These are phyloP conservation scores for Lophium mytilinum DNA, from an alignment of 495 filamentous ascomycete genomes.

Conservation along the genomic window DNA sequence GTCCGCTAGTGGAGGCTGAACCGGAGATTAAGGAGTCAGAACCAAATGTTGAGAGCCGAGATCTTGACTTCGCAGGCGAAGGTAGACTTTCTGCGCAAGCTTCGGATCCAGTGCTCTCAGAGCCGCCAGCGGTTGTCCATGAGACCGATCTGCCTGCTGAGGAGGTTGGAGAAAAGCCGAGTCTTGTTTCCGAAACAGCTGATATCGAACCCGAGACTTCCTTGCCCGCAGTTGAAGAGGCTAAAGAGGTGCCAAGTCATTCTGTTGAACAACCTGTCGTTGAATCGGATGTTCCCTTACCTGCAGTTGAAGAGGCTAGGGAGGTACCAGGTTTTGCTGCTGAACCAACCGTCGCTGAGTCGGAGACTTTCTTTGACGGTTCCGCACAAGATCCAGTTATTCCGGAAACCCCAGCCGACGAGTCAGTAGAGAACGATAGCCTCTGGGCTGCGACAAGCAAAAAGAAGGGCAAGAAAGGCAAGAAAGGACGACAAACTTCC, in stretches of 20 bases:
- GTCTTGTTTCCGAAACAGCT: neutral
- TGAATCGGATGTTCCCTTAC: no score
- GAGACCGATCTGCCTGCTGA: neutral
- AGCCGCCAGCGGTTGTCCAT: neutral
- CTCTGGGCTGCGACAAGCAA: neutral
- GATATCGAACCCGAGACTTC: neutral
- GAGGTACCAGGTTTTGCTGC: neutral
- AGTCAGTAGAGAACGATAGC: neutral
- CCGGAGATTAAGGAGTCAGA: neutral
- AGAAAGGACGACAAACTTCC: conserved; percentile 14
- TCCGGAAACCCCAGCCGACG: neutral
- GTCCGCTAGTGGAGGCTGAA: neutral
- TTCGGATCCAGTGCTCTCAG: neutral
- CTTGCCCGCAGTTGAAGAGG: neutral
- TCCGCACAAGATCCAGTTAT: neutral
- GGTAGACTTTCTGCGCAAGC: neutral
- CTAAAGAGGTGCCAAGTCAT: neutral
- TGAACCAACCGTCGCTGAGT: neutral
- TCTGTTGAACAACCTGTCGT: neutral
- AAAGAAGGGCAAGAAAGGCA: conserved; percentile 25
- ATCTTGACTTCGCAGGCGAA: neutral
- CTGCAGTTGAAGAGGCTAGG: neutral
- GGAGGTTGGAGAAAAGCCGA: neutral
- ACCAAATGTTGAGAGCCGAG: neutral
- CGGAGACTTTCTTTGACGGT: neutral